Evolutionary conservation across 331 rosid genomes (phyloP), one percentile per base, ranked within the genome.

Genomic region (Malus hybrid): DNA sequence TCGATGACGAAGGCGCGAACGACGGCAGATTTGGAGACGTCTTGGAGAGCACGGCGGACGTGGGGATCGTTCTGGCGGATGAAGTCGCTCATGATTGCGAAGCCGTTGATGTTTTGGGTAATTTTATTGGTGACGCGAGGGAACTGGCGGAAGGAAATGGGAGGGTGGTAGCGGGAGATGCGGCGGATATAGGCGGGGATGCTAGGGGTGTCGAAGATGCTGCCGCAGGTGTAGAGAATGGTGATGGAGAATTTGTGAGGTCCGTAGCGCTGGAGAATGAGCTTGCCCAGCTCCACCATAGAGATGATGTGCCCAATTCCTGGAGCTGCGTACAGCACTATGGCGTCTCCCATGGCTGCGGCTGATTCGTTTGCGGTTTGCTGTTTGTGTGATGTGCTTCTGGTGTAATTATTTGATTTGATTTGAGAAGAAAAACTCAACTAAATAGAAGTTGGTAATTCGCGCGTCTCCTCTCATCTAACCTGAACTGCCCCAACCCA

Each of bases 81-180:
- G 77, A 85, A 84, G 1, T 78, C 78, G 62, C 76, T 76, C 26
- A 4, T 3, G 0, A 11, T 46, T 34, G 87, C 82, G 1, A 56
- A 4, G 0, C 0, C 0, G 77, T 80, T 68, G 15, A 10, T 19
- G 26, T 72, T 30, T 56, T 2, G 7, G 14, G 16, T 7, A 4
- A 29, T 0, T 29, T 75, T 0, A 15, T 24, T 2, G 10, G 34
- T 1, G n/a, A 30, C 6, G 68, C 34, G 11, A 1, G 96, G 87
- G 70, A 88, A 66, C n/a, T 77, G 82, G 78, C 1, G 82, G 88
- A 86, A 90, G 73, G 82, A 73, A 71, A 90, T 82, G 53, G 93
- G 75, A 12, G 91, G 80, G 16, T 84, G 33, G 32, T 83, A 66
- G 9, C 28, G 53, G 77, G 88, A 76, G 87, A 87, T 76, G 66